Conservation (phyloP, 2,329 filamentous ascomycete genomes). For the Metarhizium brunneum region DNA sequence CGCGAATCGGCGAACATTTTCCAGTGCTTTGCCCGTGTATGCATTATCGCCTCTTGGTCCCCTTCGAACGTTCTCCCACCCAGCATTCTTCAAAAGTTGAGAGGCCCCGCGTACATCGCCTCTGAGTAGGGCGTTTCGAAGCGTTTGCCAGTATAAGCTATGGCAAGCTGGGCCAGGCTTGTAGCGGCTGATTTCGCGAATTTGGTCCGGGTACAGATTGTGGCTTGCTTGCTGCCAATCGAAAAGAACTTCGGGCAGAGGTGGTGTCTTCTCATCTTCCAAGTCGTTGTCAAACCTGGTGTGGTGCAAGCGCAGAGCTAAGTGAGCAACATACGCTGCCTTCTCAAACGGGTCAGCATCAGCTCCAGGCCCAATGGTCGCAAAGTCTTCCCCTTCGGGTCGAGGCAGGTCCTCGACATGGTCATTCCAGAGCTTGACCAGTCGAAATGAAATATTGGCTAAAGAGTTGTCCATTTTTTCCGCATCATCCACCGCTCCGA, state of each 20-base stretch:
- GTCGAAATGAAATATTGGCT: slow-evolving; percentile 40
- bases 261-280: slow-evolving; percentile 32
- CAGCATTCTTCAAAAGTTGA: slow-evolving; percentile 61
- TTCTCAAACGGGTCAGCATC: slow-evolving; percentile 58
- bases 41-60: slow-evolving; percentile 55
- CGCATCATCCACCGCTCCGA: slow-evolving; percentile 45
- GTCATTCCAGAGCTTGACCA: slow-evolving; percentile 47
- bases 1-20: slow-evolving; percentile 66
- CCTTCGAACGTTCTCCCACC: slow-evolving; percentile 68
- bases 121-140: slow-evolving; percentile 66
- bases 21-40: slow-evolving; percentile 68
- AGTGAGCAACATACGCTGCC: slow-evolving; percentile 66
- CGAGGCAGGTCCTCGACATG: slow-evolving; percentile 39
- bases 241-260: slow-evolving; percentile 70
- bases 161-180: slow-evolving; percentile 69
- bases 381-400: slow-evolving; percentile 42
- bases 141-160: slow-evolving; percentile 72
- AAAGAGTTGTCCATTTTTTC: slow-evolving; percentile 48
- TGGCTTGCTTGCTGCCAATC: slow-evolving; percentile 75
- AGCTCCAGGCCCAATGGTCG: slow-evolving; percentile 56
- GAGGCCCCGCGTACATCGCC: slow-evolving; percentile 62
- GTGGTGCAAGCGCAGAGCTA: slow-evolving; percentile 74
- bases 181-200: slow-evolving; percentile 52
- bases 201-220: slow-evolving; percentile 59
- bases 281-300: slow-evolving; percentile 34